Percentiles rank a stretch among this genome's conserved stretches.
Evolutionary conservation across 192 early-diverging fungal genomes (phyloP).

Genomic region (Coemansia sp.): DNA sequence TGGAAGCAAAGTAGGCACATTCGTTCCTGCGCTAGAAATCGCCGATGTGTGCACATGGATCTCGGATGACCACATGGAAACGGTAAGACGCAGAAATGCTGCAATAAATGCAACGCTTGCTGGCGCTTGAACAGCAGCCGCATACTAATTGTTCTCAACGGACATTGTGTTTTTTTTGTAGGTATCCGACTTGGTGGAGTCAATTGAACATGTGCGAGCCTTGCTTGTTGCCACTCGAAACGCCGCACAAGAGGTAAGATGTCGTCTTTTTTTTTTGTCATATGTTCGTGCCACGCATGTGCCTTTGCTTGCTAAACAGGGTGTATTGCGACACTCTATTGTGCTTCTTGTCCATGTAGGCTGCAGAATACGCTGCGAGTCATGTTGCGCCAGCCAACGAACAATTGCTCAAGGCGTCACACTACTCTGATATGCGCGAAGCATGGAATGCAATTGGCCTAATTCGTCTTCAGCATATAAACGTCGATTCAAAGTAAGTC

Average conservation of each 20-base stretch:
- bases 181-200: background rate
- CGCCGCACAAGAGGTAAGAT: constrained; percentile 5
- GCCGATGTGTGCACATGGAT: constrained; percentile 12
- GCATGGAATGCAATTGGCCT: constrained; percentile 35
- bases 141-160: background rate
- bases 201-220: constrained; percentile 5
- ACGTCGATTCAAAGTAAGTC: constrained; percentile 33
- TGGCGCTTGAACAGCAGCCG: constrained; percentile 1
- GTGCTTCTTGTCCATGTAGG: background rate
- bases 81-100: constrained; percentile 16
- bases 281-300: background rate
- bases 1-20: background rate
- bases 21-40: constrained; percentile 15
- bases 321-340: background rate
- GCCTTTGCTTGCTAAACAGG: background rate
- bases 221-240: background rate
- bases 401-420: constrained; percentile 19
- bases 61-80: constrained; percentile 10
- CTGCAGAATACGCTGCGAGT: background rate
- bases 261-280: background rate
- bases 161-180: constrained; percentile 4
- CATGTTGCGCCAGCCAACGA: constrained; percentile 9
- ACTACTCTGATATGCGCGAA: constrained; percentile 32
- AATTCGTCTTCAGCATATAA: constrained; percentile 22
- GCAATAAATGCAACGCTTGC: constrained; percentile 1